These are phyloP conservation scores for Fremontodendron californicum DNA, from an alignment of 345 rosid genomes.

Conservation along the genomic window DNA sequence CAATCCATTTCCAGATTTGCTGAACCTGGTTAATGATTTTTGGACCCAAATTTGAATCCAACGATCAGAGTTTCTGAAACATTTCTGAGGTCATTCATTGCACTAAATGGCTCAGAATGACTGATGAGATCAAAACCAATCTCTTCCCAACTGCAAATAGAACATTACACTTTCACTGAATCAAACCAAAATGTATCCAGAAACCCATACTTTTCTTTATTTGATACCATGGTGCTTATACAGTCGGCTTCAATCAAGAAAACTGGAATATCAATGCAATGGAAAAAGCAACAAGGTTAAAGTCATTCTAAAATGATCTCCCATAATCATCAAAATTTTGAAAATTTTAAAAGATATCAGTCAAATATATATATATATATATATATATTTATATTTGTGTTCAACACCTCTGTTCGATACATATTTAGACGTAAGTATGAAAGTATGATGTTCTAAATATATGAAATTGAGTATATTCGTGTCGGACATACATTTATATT, in stretches of 20 bases:
- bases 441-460: no score
- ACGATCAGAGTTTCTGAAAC: not conserved
- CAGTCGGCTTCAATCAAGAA: not conserved
- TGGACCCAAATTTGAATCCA: not conserved
- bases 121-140: no score
- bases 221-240: not conserved
- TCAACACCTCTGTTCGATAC: no score
- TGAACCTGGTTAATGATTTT: not conserved
- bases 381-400: no score
- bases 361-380: no score
- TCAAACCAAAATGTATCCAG: not conserved
- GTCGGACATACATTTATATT: no score
- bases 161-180: no score
- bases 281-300: not conserved
- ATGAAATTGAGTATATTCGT: no score
- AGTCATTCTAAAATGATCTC: not conserved
- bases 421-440: no score
- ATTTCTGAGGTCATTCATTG: not conserved
- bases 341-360: no score
- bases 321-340: no score
- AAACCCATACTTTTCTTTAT: not conserved
- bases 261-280: not conserved
- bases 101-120: not conserved
- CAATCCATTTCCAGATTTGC: not conserved
- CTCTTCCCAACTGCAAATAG: not conserved